These are phyloP conservation scores for Leccinum subgranulosum DNA, from an alignment of 768 basidiomycete species.

Conservation along the genomic window DNA sequence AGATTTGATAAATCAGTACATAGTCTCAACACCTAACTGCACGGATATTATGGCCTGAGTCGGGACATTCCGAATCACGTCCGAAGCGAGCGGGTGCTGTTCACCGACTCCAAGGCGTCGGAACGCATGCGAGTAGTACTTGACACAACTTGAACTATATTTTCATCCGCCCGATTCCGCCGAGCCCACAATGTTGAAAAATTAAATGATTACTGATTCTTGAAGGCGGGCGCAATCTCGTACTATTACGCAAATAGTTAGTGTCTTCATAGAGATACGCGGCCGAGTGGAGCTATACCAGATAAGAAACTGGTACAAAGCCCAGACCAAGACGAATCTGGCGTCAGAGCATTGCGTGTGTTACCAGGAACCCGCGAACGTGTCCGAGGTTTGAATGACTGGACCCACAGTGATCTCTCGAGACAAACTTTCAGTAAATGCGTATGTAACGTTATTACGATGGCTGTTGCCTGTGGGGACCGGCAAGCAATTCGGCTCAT, in stretches of 20 bases:
- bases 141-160: neutral
- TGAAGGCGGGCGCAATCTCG: neutral
- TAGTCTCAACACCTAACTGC: neutral
- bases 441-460: neutral
- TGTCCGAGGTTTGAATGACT: neutral
- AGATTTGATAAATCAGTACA: neutral
- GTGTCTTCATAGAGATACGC: neutral
- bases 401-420: neutral
- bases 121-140: neutral
- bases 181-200: neutral
- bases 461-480: neutral
- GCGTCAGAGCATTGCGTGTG: no score
- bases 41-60: neutral
- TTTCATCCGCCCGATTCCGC: no score
- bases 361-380: no score
- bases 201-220: neutral
- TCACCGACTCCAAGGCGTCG: neutral
- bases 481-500: neutral
- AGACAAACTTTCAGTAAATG: neutral
- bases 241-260: no score
- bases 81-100: neutral
- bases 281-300: no score
- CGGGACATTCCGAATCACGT: neutral
- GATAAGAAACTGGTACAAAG: no score
- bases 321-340: no score